A percentile compares a stretch with the other conserved stretches of the same genome.
Conservation (phyloP, 306 rosid species). For the Dryas drummondii region DNA sequence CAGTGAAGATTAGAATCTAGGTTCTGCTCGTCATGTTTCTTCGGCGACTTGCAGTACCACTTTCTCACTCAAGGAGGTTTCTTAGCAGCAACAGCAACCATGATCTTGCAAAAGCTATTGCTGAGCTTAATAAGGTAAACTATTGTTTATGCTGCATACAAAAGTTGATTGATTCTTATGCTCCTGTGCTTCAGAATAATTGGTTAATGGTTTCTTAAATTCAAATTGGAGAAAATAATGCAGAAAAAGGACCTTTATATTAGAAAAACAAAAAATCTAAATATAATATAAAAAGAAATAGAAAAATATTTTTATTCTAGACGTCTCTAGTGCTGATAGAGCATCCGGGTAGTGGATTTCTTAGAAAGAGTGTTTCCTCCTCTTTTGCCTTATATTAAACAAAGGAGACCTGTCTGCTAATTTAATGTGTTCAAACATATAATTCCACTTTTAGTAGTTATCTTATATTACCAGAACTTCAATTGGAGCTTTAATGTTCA, state of each 20-base stretch:
- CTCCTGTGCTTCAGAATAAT: no score
- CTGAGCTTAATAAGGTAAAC: constrained; percentile 72
- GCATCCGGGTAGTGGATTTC: no score
- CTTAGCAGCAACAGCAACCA: constrained; percentile 44
- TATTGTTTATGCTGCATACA: not conserved
- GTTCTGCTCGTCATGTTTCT: constrained; percentile 45
- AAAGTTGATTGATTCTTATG: not conserved
- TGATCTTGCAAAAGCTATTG: constrained; percentile 53
- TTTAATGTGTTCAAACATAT: not conserved
- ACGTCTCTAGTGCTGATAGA: no score
- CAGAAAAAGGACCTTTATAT: no score
- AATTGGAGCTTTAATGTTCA: not conserved
- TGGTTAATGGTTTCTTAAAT: no score
- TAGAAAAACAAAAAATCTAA: no score
- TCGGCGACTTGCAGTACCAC: constrained; percentile 46
- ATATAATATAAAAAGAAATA: no score
- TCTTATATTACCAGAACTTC: not conserved
- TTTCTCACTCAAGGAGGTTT: constrained; percentile 54
- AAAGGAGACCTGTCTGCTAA: not conserved
- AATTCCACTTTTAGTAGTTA: not conserved
- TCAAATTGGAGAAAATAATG: no score
- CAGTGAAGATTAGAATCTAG: not conserved
- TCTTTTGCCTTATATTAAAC: not conserved
- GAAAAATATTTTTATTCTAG: no score
- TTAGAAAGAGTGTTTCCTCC: not conserved